These are phyloP conservation scores for Carex cristatella DNA, from an alignment of 176 grass and related monocot genomes.

Conservation along the genomic window DNA sequence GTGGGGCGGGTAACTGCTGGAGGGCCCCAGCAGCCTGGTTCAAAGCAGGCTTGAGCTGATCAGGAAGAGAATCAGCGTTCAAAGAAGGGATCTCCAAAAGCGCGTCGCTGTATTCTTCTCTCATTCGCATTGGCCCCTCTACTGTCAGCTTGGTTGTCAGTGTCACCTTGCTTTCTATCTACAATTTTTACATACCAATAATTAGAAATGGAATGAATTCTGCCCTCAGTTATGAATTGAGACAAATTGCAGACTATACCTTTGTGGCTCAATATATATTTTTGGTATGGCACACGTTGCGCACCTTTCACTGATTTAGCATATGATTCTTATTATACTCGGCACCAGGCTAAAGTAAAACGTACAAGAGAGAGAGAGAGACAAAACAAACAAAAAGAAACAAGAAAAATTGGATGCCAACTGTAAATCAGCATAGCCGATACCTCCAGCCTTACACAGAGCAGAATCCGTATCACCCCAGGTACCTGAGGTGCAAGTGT, in stretches of 20 bases:
- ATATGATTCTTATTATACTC: neutral
- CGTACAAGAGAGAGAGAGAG: neutral
- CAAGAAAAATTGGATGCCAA: neutral
- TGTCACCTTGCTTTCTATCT: slow-evolving; percentile 88
- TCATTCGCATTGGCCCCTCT: slow-evolving; percentile 86
- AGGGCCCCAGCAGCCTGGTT: slow-evolving; percentile 60
- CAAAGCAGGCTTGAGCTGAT: slow-evolving; percentile 63
- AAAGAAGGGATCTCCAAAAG: slow-evolving; percentile 69
- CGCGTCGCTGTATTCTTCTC: slow-evolving; percentile 77
- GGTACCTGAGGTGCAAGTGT: no score
- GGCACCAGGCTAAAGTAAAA: neutral
- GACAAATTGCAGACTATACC: neutral
- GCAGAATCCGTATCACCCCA: no score
- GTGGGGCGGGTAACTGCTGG: slow-evolving; percentile 68
- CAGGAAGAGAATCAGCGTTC: slow-evolving; percentile 63
- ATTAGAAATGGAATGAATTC: neutral
- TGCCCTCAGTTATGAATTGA: neutral
- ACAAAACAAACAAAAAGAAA: neutral
- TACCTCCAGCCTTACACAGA: no score
- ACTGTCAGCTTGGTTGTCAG: slow-evolving; percentile 73
- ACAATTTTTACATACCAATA: neutral
- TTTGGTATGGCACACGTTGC: neutral
- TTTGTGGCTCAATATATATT: neutral
- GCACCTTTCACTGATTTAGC: neutral
- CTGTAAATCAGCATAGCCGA: neutral